Evolutionary conservation across 495 filamentous ascomycete species (phyloP), one percentile per base, ranked within the genome.

Genomic region (Trichoderma gamsii): DNA sequence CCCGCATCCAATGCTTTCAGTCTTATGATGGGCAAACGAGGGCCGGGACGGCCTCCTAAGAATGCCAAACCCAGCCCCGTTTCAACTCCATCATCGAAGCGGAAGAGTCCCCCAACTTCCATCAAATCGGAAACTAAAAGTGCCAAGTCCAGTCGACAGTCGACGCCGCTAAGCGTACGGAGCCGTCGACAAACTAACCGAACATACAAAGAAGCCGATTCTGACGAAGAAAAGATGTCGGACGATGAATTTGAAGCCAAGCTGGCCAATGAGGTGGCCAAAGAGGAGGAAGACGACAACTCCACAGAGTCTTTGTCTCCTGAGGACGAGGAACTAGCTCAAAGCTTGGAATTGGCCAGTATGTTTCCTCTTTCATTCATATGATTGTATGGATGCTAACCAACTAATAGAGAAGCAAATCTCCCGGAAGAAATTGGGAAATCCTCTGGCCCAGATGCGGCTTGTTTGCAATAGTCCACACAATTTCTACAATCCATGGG

Each of bases 401-500:
- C 11, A 18, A 21, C 66, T 66, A 16, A 68, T 73, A 88, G 86
- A 93, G 71, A 85, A 88, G 67, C 92, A 97, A 76, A 91, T 97
- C 38, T 78, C 85, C n/a, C 84, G 85, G 35, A 99, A 98, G 81
- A 97, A 97, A 75, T 85, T 99, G 32, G 93, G 96, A 69, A 99
- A 99, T 72, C 92, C 93, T 0, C 77, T 98, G 32, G 89, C 97
- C 84, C 95, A 99, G 77, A 87, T 97, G 15, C 90, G 95, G 7
- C 86, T 97, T 2, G 90, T 89, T 59, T 98, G 96, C 79, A 96
- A 99, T 77, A 89, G 85, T 2, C 95, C 95, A 0, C 94, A 97
- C 77, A 94, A 97, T 72, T 98, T 99, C 79, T 97, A 93, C 79
- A 95, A 92, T 80, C 95, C 95, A 0, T 99, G 92, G 87, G 72